Evolutionary conservation across 2,329 filamentous ascomycete species (phyloP).

Genomic region (Alternaria sp.): DNA sequence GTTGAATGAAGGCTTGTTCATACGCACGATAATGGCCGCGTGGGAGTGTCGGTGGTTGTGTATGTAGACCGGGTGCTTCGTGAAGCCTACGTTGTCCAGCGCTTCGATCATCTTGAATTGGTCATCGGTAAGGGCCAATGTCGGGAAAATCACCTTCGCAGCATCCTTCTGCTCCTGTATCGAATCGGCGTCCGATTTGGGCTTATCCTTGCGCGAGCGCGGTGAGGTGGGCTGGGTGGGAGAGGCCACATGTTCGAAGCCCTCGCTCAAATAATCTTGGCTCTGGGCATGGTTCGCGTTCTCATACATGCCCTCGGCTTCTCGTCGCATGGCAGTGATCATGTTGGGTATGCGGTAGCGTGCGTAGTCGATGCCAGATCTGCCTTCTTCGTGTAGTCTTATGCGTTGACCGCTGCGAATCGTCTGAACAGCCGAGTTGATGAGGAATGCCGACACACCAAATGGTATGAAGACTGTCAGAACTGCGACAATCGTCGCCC

Average conservation of each 20-base stretch:
- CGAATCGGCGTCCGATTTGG: constrained; percentile 33
- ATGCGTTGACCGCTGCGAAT: constrained; percentile 79
- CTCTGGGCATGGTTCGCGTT: constrained; percentile 73
- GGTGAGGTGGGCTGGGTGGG: constrained; percentile 32
- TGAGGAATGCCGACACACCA: constrained; percentile 73
- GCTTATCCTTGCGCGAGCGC: constrained; percentile 17
- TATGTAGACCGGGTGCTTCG: constrained; percentile 73
- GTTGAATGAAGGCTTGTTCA: constrained; percentile 69
- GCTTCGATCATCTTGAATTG: constrained; percentile 88
- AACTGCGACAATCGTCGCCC: constrained; percentile 70
- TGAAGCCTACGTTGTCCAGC: constrained; percentile 71
- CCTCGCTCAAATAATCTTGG: constrained; percentile 74
- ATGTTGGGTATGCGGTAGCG: constrained; percentile 77
- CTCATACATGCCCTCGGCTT: constrained; percentile 81
- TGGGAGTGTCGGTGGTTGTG: constrained; percentile 80
- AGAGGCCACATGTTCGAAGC: constrained; percentile 56
- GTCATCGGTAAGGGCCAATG: constrained; percentile 77
- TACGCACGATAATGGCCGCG: constrained; percentile 87
- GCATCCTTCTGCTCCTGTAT: constrained; percentile 42
- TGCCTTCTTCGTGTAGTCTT: constrained; percentile 75
- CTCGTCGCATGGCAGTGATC: constrained; percentile 75
- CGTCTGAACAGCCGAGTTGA: constrained; percentile 81
- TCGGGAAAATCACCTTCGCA: constrained; percentile 65
- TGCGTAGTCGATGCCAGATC: constrained; percentile 71
- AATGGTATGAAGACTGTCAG: constrained; percentile 78